These are phyloP conservation scores for Ganoderma resinaceum DNA, from an alignment of 1,284 basidiomycete genomes.

Conservation along the genomic window DNA sequence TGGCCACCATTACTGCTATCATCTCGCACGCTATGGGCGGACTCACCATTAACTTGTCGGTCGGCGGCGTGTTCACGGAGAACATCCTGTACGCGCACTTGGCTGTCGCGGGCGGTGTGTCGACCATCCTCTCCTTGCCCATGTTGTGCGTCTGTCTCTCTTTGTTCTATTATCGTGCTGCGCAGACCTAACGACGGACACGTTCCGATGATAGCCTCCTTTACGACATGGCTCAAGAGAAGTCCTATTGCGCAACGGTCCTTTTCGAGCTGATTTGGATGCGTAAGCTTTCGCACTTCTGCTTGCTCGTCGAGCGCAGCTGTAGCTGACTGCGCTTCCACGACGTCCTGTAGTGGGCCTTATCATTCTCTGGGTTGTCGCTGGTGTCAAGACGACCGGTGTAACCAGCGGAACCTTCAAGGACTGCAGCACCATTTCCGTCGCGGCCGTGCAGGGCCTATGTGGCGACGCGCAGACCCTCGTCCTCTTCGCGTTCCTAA, in stretches of 20 bases:
- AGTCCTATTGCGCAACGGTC: slow-evolving; percentile 16
- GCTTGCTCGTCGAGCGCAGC: background rate
- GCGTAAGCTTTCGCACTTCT: slow-evolving; percentile 3
- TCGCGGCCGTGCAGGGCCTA: slow-evolving; percentile 2
- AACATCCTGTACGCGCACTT: slow-evolving; percentile 6
- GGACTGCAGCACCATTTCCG: slow-evolving; percentile 4
- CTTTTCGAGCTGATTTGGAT: slow-evolving; percentile 16
- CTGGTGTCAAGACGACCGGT: slow-evolving; percentile 16
- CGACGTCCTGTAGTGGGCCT: background rate
- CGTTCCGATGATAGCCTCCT: slow-evolving; percentile 8
- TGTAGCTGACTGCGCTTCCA: background rate
- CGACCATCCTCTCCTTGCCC: slow-evolving; percentile 17
- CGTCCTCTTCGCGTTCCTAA: slow-evolving; percentile 9
- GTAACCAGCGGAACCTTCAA: slow-evolving; percentile 13
- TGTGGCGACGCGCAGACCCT: slow-evolving; percentile 14
- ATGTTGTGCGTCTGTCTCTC: slow-evolving; percentile 10
- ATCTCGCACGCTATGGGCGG: slow-evolving; percentile 19
- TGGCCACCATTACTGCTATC: slow-evolving; percentile 19
- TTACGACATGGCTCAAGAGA: slow-evolving; percentile 19
- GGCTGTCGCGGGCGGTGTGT: slow-evolving; percentile 12
- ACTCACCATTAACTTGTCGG: slow-evolving; percentile 11
- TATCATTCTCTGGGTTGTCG: slow-evolving; percentile 12
- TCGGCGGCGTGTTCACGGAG: slow-evolving; percentile 2
- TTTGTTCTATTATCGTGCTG: background rate
- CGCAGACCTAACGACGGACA: background rate